Percentiles rank a stretch among this genome's conserved stretches.
phyloP scores from a whole-genome alignment of 495 filamentous ascomycete species.

The Endocarpon pusillum region DNA sequence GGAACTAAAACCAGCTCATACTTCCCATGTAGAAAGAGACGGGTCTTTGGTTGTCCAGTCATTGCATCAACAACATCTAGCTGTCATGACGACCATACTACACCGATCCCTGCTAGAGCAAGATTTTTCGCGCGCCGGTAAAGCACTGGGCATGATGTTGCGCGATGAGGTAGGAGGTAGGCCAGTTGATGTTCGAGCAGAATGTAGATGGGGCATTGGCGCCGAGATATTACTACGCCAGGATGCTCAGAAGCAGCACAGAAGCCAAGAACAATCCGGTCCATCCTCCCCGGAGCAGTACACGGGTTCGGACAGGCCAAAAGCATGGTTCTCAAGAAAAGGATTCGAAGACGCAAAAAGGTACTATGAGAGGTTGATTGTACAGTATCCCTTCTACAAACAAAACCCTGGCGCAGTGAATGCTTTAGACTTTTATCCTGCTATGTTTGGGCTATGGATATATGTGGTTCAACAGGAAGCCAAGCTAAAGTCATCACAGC shows the following conservation, averaged over 20 bases:
- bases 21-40: too few relatives aligned
- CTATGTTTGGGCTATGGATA: slow-evolving; percentile 52
- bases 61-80: slow-evolving; percentile 41
- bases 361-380: slow-evolving; percentile 51
- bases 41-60: too few relatives aligned
- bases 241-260: slow-evolving; percentile 12
- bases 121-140: slow-evolving; percentile 43
- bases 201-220: slow-evolving; percentile 49
- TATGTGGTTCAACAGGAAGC: slow-evolving; percentile 38
- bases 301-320: not conserved
- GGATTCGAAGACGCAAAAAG: slow-evolving; percentile 39
- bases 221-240: slow-evolving; percentile 46
- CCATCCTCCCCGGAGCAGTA: not conserved
- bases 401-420: slow-evolving; percentile 24
- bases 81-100: slow-evolving; percentile 39
- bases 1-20: too few relatives aligned
- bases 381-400: slow-evolving; percentile 44
- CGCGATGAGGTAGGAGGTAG: slow-evolving; percentile 33
- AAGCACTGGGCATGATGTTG: slow-evolving; percentile 47
- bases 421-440: slow-evolving; percentile 43
- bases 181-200: slow-evolving; percentile 35
- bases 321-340: slow-evolving; percentile 24
- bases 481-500: too few relatives aligned
- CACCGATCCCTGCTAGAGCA: slow-evolving; percentile 42
- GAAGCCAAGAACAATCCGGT: slow-evolving; percentile 1